These are phyloP conservation scores for Aspergillus chevalieri DNA, from an alignment of 2,329 filamentous ascomycete species.

Conservation along the genomic window DNA sequence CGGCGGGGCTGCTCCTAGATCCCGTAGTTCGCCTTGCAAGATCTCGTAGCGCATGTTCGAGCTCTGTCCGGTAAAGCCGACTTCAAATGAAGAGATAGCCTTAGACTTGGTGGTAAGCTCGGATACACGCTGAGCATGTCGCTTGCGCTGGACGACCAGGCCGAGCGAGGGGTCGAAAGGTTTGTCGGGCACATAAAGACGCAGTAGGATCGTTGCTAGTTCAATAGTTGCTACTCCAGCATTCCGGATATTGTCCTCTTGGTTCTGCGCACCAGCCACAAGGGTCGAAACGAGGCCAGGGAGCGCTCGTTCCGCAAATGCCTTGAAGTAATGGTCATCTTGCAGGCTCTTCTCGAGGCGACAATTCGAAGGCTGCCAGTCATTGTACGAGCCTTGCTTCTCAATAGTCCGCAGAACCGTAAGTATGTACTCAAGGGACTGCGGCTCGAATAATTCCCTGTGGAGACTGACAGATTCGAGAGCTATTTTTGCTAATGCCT, in stretches of 20 bases:
- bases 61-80: constrained; percentile 59
- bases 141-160: constrained; percentile 56
- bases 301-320: constrained; percentile 23
- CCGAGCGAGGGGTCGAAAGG: constrained; percentile 71
- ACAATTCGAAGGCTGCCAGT: constrained; percentile 9
- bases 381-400: constrained; percentile 12
- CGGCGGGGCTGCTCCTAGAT: constrained; percentile 61
- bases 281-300: constrained; percentile 24
- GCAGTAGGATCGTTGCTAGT: constrained; percentile 67
- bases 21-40: constrained; percentile 55
- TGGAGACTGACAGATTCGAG: constrained; percentile 31
- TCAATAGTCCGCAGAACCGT: constrained; percentile 19
- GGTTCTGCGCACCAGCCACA: constrained; percentile 5
- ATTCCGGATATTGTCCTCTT: constrained; percentile 22
- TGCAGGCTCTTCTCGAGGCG: constrained; percentile 16
- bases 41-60: constrained; percentile 62
- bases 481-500: constrained; percentile 38
- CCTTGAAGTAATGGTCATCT: constrained; percentile 31
- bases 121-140: constrained; percentile 51
- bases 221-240: constrained; percentile 65
- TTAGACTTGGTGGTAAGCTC: constrained; percentile 53
- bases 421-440: constrained; percentile 20
- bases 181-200: constrained; percentile 78
- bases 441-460: constrained; percentile 26
- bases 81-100: constrained; percentile 61